phyloP scores from a whole-genome alignment of 164 flowering plant genomes.

The Nymphaea colorata region DNA sequence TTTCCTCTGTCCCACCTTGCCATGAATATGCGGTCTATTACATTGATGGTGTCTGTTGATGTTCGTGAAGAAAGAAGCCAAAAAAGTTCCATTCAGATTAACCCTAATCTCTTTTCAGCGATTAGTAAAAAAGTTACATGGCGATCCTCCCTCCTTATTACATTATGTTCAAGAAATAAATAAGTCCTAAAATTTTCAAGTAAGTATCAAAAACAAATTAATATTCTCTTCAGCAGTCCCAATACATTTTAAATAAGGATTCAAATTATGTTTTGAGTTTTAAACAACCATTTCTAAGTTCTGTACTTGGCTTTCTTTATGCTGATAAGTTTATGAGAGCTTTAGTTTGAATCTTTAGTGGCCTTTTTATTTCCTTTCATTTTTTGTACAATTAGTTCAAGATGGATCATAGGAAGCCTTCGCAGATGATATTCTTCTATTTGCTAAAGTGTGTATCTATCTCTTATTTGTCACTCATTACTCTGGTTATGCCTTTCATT shows the following conservation, averaged over 20 bases:
- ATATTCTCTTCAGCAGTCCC: too few relatives aligned
- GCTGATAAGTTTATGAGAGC: background rate
- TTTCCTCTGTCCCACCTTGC: too few relatives aligned
- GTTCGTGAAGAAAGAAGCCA: too few relatives aligned
- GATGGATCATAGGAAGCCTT: slow-evolving; percentile 85
- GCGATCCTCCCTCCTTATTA: too few relatives aligned
- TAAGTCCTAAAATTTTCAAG: too few relatives aligned
- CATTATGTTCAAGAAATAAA: too few relatives aligned
- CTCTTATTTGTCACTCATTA: background rate
- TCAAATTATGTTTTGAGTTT: background rate
- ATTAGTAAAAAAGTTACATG: too few relatives aligned
- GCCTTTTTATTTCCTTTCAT: background rate
- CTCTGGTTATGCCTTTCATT: background rate
- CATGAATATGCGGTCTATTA: too few relatives aligned
- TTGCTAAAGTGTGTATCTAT: slow-evolving; percentile 46
- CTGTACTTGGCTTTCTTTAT: background rate
- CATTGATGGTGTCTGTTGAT: background rate
- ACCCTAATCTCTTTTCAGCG: too few relatives aligned
- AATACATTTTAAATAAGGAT: background rate
- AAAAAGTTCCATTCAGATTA: too few relatives aligned
- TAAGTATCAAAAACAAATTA: too few relatives aligned
- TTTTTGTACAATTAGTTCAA: slow-evolving; percentile 37
- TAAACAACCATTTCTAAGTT: background rate
- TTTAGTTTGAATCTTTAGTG: background rate
- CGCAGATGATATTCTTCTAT: slow-evolving; percentile 52